These are phyloP conservation scores for Cetradonia linearis DNA, from an alignment of 495 filamentous ascomycete species.

Conservation along the genomic window DNA sequence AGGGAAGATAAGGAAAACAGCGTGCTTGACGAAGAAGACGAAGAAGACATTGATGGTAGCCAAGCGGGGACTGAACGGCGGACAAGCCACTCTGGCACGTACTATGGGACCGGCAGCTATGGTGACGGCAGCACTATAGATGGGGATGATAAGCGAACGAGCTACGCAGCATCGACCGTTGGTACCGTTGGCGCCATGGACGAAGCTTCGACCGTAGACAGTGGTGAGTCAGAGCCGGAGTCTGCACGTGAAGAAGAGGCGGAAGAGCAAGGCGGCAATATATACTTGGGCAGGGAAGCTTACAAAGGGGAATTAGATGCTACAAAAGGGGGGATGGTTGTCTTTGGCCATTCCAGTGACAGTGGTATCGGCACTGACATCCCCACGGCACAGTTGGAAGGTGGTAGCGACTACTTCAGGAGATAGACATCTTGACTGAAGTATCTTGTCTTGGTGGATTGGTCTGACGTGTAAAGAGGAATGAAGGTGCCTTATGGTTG, in stretches of 20 bases:
- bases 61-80: slow-evolving; percentile 45
- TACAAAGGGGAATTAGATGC: slow-evolving; percentile 12
- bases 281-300: slow-evolving; percentile 9
- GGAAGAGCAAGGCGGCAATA: slow-evolving; percentile 23
- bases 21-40: slow-evolving; percentile 38
- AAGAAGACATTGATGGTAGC: slow-evolving; percentile 35
- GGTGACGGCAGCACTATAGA: slow-evolving; percentile 41
- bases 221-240: slow-evolving; percentile 15
- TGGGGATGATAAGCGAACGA: slow-evolving; percentile 39
- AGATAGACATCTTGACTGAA: not conserved
- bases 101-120: slow-evolving; percentile 40
- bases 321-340: slow-evolving; percentile 25
- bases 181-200: slow-evolving; percentile 28
- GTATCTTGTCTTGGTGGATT: not conserved
- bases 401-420: slow-evolving; percentile 27
- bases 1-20: slow-evolving; percentile 58
- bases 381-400: slow-evolving; percentile 28
- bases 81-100: slow-evolving; percentile 42
- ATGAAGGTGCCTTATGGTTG: not conserved
- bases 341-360: slow-evolving; percentile 36
- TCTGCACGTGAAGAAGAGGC: slow-evolving; percentile 29
- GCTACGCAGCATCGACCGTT: slow-evolving; percentile 38
- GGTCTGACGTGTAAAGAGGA: not conserved
- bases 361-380: slow-evolving; percentile 39
- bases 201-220: slow-evolving; percentile 25